A percentile compares a stretch with the other conserved stretches of the same genome.
Conservation (phyloP, 768 basidiomycete genomes). For the Leccinum boreale region DNA sequence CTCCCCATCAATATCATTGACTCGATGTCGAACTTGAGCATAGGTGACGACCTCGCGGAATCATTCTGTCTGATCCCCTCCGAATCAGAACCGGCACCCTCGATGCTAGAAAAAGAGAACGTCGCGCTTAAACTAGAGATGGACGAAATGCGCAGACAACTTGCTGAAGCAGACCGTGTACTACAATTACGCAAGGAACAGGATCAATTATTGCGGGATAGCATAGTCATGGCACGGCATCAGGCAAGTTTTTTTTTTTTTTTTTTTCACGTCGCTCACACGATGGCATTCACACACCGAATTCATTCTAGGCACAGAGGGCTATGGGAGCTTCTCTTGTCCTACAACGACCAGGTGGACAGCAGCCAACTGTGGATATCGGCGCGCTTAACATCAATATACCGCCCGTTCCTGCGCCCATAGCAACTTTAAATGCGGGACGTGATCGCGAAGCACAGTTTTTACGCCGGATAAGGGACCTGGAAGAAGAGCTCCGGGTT, state of each 20-base stretch:
- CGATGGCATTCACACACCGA: conserved; percentile 2
- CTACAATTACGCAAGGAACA: conserved; percentile 74
- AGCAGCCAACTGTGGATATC: conserved; percentile 46
- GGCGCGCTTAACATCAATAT: conserved; percentile 56
- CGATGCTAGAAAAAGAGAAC: conserved; percentile 66
- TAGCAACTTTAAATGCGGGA: conserved; percentile 48
- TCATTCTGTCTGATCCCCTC: conserved; percentile 77
- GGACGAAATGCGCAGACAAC: conserved; percentile 50
- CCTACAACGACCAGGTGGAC: conserved; percentile 42
- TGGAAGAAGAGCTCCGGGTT: conserved; percentile 72
- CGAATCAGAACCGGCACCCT: conserved; percentile 48
- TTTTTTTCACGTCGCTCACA: not conserved
- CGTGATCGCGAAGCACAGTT: conserved; percentile 55
- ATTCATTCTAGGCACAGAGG: conserved; percentile 61
- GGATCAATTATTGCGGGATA: conserved; percentile 75
- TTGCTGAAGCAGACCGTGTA: conserved; percentile 59
- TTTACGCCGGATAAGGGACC: conserved; percentile 57
- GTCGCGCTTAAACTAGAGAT: conserved; percentile 56
- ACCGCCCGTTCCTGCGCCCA: conserved; percentile 43
- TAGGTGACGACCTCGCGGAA: conserved; percentile 70
- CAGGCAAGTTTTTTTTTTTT: conserved; percentile 52
- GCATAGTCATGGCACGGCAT: conserved; percentile 67
- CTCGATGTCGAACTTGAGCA: not conserved
- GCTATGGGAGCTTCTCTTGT: conserved; percentile 70
- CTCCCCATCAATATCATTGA: not conserved